Base-by-base conservation (phyloP, 495 filamentous ascomycete genomes). In the Hyaloscypha finlandica region DNA sequence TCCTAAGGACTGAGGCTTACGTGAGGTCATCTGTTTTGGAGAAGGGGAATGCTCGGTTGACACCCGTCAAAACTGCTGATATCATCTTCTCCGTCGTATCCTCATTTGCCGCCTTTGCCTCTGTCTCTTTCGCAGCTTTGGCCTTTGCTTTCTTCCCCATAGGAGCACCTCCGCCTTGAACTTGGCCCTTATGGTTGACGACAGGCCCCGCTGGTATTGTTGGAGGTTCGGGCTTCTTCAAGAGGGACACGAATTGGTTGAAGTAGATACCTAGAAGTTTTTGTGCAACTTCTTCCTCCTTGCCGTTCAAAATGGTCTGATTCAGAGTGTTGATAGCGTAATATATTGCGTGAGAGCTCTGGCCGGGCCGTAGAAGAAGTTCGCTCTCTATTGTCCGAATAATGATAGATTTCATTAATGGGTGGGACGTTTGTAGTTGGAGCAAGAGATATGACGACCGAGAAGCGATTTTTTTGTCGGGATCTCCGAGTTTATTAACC, bases 271-370 rank as follows among this genome's bases (percentile, higher is more conserved):
- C 86, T 6, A 98, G 77, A 42, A 99, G 79, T 59, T 89, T 89
- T 71, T 89, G 85, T 1, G 93, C 94, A n/a, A 96, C 85, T 35
- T 87, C 81, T 33, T 92, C 88, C 70, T 98, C 94, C 73, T 88
- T 94, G 48, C 79, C 81, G 71, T 91, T 94, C 59, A 98, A 74
- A 42, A 97, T 90, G 5, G 95, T 99, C 78, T 99, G 95, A 77
- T 99, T 99, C 48, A 99, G 78, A 3, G 95, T 97, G 73, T 97
- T 98, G 74, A 94, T 88, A 31, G 94, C 94, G 72, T 97, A 97
- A 77, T 99, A 99, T 74, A 90, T 94, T 30, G 96, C 92, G 66
- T 96, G 91, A 29, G 87, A 77, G 73, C 84, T 93, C 74, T 98
- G 95, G 8, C 92, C 90, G 0, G 94, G 90, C 12, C 91, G 86